Base-by-base conservation (phyloP, 805 yeast species). In the Komagataella mondaviorum region DNA sequence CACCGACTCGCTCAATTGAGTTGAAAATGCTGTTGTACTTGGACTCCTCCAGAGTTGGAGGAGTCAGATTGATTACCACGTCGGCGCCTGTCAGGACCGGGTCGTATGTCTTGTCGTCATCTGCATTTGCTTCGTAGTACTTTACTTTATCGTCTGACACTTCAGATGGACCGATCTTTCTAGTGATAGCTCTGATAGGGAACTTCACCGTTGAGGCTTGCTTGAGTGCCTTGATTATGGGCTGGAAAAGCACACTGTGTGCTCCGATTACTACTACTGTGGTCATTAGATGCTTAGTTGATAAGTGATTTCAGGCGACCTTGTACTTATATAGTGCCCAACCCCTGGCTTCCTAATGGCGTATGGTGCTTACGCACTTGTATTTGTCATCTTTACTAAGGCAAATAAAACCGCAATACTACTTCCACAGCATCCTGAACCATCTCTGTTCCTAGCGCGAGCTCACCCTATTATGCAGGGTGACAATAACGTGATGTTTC, bases 171-270 rank as follows among this genome's bases (percentile, higher is more conserved):
- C 56, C 50, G 47, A 57, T 55, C 43, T 65, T 68, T 58, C 81
- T 67, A 36, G 84, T 71, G 51, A 80, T 55, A 0, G 76, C 78
- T 54, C 70, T 71, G 52, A 82, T 63, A 24, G 87, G 86, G 44
- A 68, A 30, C 39, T 30, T 30, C 39, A 30, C 39, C 14, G 10
- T 30, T 30, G 39, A 30, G 66, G 1, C 64, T 49, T 55, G 69
- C 63, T 54, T 75, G 48, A 81, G 62, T 6, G 80, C 79, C 1
- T 64, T 65, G 18, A 77, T 52, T 36, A 70, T 62, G 47, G 78
- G 76, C 54, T 65, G 62, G 47, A 81, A 84, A 46, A 81, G 63
- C 55, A 62, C 54, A 24, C 87, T 86, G 54, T 71, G 65, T 47
- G 71, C 56, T 43, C 86, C 85, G 52, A 75, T 58, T 50, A 81